Base-by-base conservation (phyloP, 2,329 filamentous ascomycete genomes). In the Escovopsis sp. region DNA sequence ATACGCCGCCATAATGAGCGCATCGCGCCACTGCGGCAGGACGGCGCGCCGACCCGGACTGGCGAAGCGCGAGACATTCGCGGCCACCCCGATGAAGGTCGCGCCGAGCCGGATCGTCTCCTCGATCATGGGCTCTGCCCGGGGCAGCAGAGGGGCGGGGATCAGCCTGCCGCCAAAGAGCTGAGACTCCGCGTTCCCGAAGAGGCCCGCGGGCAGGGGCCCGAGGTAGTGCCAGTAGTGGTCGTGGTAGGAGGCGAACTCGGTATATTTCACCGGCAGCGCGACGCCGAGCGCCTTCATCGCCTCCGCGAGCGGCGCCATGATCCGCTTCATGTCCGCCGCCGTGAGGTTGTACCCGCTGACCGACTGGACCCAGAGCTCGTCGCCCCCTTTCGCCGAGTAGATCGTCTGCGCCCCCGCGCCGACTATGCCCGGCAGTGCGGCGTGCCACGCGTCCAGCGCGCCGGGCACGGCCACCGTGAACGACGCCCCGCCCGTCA, bases 401-500 rank as follows among this genome's bases (percentile, higher is more conserved):
- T 64, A 71, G n/a, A 67, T 57, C 25, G 61, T 54, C 56, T 65
- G 69, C 29, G 60, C 60, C 7, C 71, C 72, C 0, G 59, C 56
- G 42, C 74, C 71, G 9, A 70, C 58, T 34, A 73, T 56, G 8
- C 43, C 51, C 8, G 58, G 48, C 27, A 59, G 39, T 39, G 54
- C 42, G 35, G 52, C 43, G 38, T 53, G 43, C 45, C 53, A 54
- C 11, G 38, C 39, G 24, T 39, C 42, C 8, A 46, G 27, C 14
- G 15, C 34, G 5, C n/a, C 11, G 3, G 33, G 16, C n/a, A n/a
- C 12, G 13, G n/a, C n/a, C 7, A 35, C 16, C 12, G 38, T 8
- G 16, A 45, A 32, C 5, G 64, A 56, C 1, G 54, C 56, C 5
- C 60, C 59, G 20, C 52, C 51, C 27, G 58, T 52, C 24, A 54